Evolutionary conservation across 306 rosid species (phyloP).

Genomic region (Pueraria montana): DNA sequence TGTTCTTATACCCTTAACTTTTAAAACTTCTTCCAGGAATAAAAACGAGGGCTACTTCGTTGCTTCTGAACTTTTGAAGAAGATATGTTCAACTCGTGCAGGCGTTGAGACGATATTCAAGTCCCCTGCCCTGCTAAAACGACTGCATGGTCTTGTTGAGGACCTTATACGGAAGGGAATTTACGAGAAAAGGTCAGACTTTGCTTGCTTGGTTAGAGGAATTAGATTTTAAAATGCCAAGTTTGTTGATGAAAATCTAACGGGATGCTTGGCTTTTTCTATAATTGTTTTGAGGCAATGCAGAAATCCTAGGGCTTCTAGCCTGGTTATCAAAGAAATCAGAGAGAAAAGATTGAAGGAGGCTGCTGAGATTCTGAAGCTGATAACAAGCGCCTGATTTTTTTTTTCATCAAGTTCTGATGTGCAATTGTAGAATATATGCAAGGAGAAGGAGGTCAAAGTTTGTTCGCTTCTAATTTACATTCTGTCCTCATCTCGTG

Average conservation of each 20-base stretch:
- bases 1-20: background rate
- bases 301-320: slow-evolving; percentile 66
- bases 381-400: slow-evolving; percentile 48
- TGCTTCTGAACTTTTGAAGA: slow-evolving; percentile 77
- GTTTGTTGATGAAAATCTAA: slow-evolving; percentile 2
- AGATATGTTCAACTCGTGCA: slow-evolving; percentile 63
- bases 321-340: slow-evolving; percentile 58
- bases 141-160: slow-evolving; percentile 78
- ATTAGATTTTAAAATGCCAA: background rate
- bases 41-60: slow-evolving; percentile 86
- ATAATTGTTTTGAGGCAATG: slow-evolving; percentile 20
- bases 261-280: background rate
- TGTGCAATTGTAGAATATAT: background rate
- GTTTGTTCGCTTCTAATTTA: background rate
- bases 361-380: slow-evolving; percentile 72
- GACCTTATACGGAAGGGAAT: slow-evolving; percentile 63
- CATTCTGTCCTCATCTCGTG: slow-evolving; percentile 49
- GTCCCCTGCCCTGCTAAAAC: slow-evolving; percentile 70
- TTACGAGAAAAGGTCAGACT: slow-evolving; percentile 70
- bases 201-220: background rate
- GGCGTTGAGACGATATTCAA: slow-evolving; percentile 71
- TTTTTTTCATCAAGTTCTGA: background rate
- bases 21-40: slow-evolving; percentile 67
- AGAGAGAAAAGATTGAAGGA: slow-evolving; percentile 76
- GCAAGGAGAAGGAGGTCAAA: background rate